Evolutionary conservation across 1,284 basidiomycete species (phyloP).

Genomic region (Vanrija pseudolonga): DNA sequence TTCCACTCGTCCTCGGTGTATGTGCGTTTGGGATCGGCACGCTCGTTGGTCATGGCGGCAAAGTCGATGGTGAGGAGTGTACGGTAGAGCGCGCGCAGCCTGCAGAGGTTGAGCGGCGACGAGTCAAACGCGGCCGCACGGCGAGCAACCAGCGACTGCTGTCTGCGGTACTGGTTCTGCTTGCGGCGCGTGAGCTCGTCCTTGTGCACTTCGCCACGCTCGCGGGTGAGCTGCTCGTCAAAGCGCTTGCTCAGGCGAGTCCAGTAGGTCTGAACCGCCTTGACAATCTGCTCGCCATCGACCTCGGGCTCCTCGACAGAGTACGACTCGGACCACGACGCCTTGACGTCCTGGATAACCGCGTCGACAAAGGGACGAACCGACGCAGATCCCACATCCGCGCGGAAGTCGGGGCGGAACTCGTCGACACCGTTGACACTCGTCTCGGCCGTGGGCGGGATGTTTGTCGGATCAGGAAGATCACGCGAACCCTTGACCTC

Average conservation of each 20-base stretch:
- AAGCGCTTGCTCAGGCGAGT: conserved; percentile 38
- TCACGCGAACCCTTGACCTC: conserved; percentile 31
- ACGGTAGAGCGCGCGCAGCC: conserved; percentile 42
- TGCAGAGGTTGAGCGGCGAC: conserved; percentile 43
- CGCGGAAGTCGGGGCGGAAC: conserved; percentile 39
- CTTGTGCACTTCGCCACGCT: conserved; percentile 40
- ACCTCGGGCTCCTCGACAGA: conserved; percentile 28
- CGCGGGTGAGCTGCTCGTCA: conserved; percentile 37
- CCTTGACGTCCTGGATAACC: conserved; percentile 31
- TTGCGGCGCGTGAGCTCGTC: conserved; percentile 42
- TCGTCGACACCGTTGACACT: conserved; percentile 36
- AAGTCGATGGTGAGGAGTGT: conserved; percentile 47
- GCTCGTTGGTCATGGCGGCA: conserved; percentile 38
- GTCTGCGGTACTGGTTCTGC: conserved; percentile 46
- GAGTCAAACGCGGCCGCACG: conserved; percentile 40
- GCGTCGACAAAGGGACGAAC: conserved; percentile 38
- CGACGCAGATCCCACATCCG: conserved; percentile 16
- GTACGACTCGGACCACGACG: conserved; percentile 24
- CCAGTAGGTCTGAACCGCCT: conserved; percentile 45
- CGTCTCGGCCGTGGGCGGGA: conserved; percentile 23
- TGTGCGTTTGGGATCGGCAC: conserved; percentile 35
- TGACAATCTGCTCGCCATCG: conserved; percentile 31
- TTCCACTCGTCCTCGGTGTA: conserved; percentile 45
- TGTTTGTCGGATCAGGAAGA: conserved; percentile 31
- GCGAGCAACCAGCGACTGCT: conserved; percentile 44